A percentile compares a stretch with the other conserved stretches of the same genome.
phyloP scores from a whole-genome alignment of 208 protist species.

The Jaenimonas drosophilae region DNA sequence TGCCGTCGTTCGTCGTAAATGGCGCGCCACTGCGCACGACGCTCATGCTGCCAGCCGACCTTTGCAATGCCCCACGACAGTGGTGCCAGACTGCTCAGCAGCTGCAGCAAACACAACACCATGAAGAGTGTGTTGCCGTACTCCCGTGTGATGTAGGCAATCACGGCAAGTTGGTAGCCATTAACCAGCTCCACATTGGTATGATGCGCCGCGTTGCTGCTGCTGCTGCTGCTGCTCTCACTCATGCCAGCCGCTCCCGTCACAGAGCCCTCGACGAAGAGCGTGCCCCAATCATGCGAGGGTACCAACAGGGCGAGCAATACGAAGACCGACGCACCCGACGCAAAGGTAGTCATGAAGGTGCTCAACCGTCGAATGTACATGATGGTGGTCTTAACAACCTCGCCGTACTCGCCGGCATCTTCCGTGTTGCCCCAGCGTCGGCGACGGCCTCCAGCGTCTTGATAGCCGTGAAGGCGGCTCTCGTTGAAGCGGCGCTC shows the following conservation, averaged over 20 bases:
- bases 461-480: too few species aligned
- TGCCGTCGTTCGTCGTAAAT: too few species aligned
- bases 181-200: too few species aligned
- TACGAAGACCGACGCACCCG: slow-evolving; percentile 19
- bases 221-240: too few species aligned
- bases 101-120: slow-evolving; percentile 25
- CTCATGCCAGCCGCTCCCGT: too few species aligned
- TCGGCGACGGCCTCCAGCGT: not conserved
- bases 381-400: slow-evolving; percentile 8
- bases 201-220: too few species aligned
- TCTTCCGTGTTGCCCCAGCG: slow-evolving; percentile 9
- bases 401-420: slow-evolving; percentile 10
- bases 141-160: not conserved
- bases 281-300: slow-evolving; percentile 4
- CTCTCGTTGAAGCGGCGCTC: not conserved
- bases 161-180: not conserved
- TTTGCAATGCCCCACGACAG: slow-evolving; percentile 24
- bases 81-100: slow-evolving; percentile 25
- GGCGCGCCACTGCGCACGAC: slow-evolving; percentile 9
- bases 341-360: slow-evolving; percentile 18
- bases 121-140: slow-evolving; percentile 30
- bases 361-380: slow-evolving; percentile 22
- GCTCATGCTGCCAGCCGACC: slow-evolving; percentile 15
- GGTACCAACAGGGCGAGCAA: slow-evolving; percentile 19
- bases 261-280: slow-evolving; percentile 5